Conservation (phyloP, 2,329 filamentous ascomycete genomes). For the Cladorrhinum sp. region DNA sequence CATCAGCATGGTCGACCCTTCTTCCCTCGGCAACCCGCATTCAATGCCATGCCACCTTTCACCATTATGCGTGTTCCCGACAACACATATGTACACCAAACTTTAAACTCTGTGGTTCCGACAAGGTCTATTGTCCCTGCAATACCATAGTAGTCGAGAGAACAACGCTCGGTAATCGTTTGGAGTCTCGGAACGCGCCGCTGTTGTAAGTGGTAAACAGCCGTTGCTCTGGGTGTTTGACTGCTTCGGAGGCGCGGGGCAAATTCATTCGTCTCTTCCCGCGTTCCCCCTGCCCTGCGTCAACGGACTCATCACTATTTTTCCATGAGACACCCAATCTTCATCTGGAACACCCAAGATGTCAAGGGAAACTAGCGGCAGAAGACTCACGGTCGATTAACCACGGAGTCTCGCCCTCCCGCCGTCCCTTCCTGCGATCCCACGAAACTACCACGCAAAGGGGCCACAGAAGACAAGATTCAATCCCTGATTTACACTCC, state of each 20-base stretch:
- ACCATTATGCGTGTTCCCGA: not conserved
- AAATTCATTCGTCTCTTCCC: conserved; percentile 9
- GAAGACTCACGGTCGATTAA: not conserved
- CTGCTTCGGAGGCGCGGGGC: conserved; percentile 16
- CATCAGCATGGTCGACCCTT: not conserved
- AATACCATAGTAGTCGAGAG: too few species aligned
- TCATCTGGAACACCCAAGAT: not conserved
- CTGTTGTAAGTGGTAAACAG: not conserved
- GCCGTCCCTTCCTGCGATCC: not conserved
- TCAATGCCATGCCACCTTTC: not conserved
- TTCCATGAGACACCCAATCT: conserved; percentile 4
- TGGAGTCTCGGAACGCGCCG: conserved; percentile 3
- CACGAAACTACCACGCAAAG: not conserved
- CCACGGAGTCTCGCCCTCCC: not conserved
- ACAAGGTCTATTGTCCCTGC: too few species aligned
- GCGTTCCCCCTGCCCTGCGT: not conserved
- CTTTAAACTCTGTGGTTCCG: too few species aligned
- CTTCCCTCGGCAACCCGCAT: not conserved
- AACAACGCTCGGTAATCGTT: too few species aligned
- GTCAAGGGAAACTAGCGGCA: not conserved
- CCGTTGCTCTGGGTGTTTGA: not conserved
- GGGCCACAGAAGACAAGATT: not conserved
- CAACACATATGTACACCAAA: not conserved
- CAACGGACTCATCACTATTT: not conserved
- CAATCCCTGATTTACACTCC: not conserved